Base-by-base conservation (phyloP, 75 land plant species). In the Gnetum montanum region DNA sequence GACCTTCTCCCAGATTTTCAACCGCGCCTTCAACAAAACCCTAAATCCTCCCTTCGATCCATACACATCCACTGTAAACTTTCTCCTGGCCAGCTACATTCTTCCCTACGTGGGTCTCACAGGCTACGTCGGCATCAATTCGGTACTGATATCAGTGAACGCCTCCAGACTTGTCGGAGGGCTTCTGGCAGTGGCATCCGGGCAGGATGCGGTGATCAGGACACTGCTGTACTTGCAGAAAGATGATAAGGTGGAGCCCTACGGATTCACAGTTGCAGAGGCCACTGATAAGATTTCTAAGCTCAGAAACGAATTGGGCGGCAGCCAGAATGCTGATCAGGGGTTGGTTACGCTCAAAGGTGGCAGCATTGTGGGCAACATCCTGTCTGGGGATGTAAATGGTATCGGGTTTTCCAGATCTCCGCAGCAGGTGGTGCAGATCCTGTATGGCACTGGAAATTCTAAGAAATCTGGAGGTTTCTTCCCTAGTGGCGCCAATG, bases 191-290 rank as follows among this genome's bases (percentile, higher is more conserved):
- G 91, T 90, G 13, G 96, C 85, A 63, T 68, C 87, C 0, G 96
- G 88, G 2, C 87, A 90, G 54, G 96, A 90, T 54, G 96, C 96
- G 2, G 67, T 75, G 11, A 78, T 90, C 6, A 50, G 91, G n/a
- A 43, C 61, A 1, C 34, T 64, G 34, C 52, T 90, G 0, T 90
- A 82, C 62, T 68, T 77, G 60, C 34, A 49, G 5, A 67, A 58
- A 18, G 0, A 2, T 4, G 60, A 57, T 56, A 54, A 40, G 34
- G 91, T 47, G 49, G 22, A 18, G 49, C 49, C 49, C 23, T 47
- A 47, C 11, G 28, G 28, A 26, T 47, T 24, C 49, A 82, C 84
- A 3, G 86, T 85, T 10, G 79, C 79, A 1, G 82, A 80, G 37
- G 64, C 82, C 62, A 90, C 86, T 3, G 44, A 55, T 34, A 44